Base-by-base conservation (phyloP, 208 protist genomes). In the Acanthamoeba lenticulata region DNA sequence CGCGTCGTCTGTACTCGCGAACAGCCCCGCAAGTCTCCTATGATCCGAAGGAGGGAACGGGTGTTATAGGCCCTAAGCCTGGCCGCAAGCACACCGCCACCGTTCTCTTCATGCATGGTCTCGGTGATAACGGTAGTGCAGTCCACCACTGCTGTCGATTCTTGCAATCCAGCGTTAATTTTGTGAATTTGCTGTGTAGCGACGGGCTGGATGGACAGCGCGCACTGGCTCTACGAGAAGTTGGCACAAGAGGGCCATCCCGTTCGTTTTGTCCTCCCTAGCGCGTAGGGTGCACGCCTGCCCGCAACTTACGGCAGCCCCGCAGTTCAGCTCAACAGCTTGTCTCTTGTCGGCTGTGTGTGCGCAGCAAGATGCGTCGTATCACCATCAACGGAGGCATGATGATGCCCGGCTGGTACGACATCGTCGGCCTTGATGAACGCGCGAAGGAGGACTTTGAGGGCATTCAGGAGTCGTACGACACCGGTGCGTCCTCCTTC, bases 71-170 rank as follows among this genome's bases (percentile, higher is more conserved):
- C 34, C 67, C 67, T 34, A 77, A 77, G 67, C 4, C 32, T 0
- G 36, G 36, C 9, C 38, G 21, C 34, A 13, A 77, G 32, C 67
- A 77, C 38, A 77, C 67, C n/a, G 94, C 95, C 29, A 96, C 95
- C 52, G 97, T 99, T 29, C 98, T 98, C 24, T 96, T 99, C 81
- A 94, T 95, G 42, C 98, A 99, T 96, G 98, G 98, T 5, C 95
- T 99, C 24, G 98, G 98, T 42, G 98, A 99, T 95, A 97, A 93
- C 60, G 97, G 97, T 44, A 77, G 34, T 17, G 24, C 24, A 13
- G 6, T 7, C 29, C 19, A 36, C 6, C 19, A 5, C 29, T n/a
- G 13, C 36, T 21, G 4, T 38, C 65, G 65, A 74, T 74, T 32
- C 21, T 74, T 34, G 38, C 6, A 69, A 7, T 69, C 29, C 27